A percentile compares a stretch with the other conserved stretches of the same genome.
These are phyloP conservation scores for Aspergillus arachidicola DNA, from an alignment of 2,329 filamentous ascomycete genomes.

Conservation along the genomic window DNA sequence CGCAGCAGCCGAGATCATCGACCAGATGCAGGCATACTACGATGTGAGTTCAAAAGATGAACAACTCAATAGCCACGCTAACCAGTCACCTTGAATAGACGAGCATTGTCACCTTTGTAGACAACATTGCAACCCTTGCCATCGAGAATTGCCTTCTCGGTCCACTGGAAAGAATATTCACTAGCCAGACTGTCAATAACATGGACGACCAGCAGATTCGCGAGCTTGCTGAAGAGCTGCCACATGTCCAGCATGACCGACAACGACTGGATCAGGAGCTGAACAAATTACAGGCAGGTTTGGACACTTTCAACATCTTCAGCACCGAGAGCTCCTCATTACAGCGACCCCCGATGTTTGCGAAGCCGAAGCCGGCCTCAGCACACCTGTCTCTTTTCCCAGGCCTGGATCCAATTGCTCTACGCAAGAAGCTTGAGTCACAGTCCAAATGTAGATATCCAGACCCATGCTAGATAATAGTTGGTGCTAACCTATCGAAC, in stretches of 20 bases:
- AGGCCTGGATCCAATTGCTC: background rate
- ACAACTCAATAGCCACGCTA: background rate
- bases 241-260: slow-evolving; percentile 16
- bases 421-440: background rate
- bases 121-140: slow-evolving; percentile 53
- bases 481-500: background rate
- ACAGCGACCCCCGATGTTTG: background rate
- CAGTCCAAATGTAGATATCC: background rate
- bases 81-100: slow-evolving; percentile 10
- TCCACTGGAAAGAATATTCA: slow-evolving; percentile 47
- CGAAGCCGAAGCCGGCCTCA: background rate
- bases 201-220: slow-evolving; percentile 36
- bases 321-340: background rate
- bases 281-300: slow-evolving; percentile 17
- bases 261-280: slow-evolving; percentile 19
- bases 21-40: slow-evolving; percentile 45
- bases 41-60: slow-evolving; percentile 16
- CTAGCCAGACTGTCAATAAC: slow-evolving; percentile 36
- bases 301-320: slow-evolving; percentile 11
- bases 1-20: slow-evolving; percentile 44
- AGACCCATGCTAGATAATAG: background rate
- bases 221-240: slow-evolving; percentile 43
- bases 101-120: slow-evolving; percentile 48
- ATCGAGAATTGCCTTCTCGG: slow-evolving; percentile 53
- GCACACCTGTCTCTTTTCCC: background rate